These are phyloP conservation scores for Galerina marginata DNA, from an alignment of 768 basidiomycete species.

Conservation along the genomic window DNA sequence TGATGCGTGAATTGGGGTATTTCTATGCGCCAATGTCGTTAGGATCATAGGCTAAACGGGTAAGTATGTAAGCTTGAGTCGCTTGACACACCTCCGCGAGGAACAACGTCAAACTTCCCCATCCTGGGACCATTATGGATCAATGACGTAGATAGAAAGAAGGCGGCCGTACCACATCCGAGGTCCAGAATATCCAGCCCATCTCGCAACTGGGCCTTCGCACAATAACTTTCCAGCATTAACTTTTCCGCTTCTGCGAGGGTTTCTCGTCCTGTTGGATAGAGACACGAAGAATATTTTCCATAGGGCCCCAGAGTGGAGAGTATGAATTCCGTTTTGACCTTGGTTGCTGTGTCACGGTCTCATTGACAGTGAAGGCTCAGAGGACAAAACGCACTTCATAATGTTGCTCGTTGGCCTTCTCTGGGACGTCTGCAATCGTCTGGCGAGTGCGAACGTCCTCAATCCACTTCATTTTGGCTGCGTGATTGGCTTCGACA, in stretches of 20 bases:
- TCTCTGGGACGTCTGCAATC: slow-evolving; percentile 67
- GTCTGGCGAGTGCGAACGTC: slow-evolving; percentile 50
- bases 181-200: slow-evolving; percentile 70
- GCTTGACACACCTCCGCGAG: slow-evolving; percentile 54
- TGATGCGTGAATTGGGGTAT: slow-evolving; percentile 68
- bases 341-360: slow-evolving; percentile 35
- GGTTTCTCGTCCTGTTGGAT: slow-evolving; percentile 62
- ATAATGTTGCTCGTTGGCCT: slow-evolving; percentile 80
- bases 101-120: slow-evolving; percentile 74
- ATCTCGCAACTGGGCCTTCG: slow-evolving; percentile 64
- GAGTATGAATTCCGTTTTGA: slow-evolving; percentile 65
- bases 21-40: slow-evolving; percentile 43
- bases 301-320: slow-evolving; percentile 68
- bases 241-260: slow-evolving; percentile 67
- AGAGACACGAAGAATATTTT: slow-evolving; percentile 72
- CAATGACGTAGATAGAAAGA: not conserved
- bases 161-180: slow-evolving; percentile 56
- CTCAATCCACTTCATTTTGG: slow-evolving; percentile 72
- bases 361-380: not conserved
- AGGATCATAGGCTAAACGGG: not conserved
- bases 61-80: not conserved
- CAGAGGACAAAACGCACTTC: slow-evolving; percentile 46
- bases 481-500: slow-evolving; percentile 62
- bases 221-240: slow-evolving; percentile 72
- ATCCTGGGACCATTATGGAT: slow-evolving; percentile 41